Evolutionary conservation across 1,284 basidiomycete genomes (phyloP).

Genomic region (Austroboletus niveus): DNA sequence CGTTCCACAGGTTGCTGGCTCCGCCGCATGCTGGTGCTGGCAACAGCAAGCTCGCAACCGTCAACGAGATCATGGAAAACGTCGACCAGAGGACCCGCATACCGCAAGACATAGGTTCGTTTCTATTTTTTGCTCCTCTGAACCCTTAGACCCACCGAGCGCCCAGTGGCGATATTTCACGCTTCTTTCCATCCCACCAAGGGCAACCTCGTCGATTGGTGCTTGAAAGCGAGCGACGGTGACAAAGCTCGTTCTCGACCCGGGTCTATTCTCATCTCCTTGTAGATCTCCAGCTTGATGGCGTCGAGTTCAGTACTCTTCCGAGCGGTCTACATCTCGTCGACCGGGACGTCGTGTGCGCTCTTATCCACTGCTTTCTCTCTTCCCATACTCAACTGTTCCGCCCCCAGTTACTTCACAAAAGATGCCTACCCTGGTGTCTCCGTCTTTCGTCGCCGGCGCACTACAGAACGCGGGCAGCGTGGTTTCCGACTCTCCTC

Average conservation of each 20-base stretch:
- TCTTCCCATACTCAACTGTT: conserved; percentile 5
- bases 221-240: conserved; percentile 64
- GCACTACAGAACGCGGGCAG: conserved; percentile 65
- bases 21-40: conserved; percentile 21
- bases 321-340: conserved; percentile 80
- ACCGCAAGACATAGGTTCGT: conserved; percentile 51
- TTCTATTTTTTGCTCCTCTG: neutral
- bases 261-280: conserved; percentile 1
- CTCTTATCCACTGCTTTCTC: conserved; percentile 8
- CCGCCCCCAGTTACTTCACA: conserved; percentile 60
- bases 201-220: conserved; percentile 77
- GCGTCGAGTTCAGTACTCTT: conserved; percentile 74
- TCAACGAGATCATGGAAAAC: conserved; percentile 29
- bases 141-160: neutral
- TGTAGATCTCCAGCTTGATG: conserved; percentile 61
- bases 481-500: conserved; percentile 77
- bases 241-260: conserved; percentile 13
- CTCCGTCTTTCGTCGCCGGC: conserved; percentile 65
- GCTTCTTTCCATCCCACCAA: conserved; percentile 78
- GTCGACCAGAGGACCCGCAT: conserved; percentile 30
- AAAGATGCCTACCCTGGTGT: conserved; percentile 67
- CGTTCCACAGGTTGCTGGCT: conserved; percentile 7
- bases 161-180: conserved; percentile 77
- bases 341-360: conserved; percentile 74
- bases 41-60: conserved; percentile 16